Base-by-base conservation (phyloP, 768 basidiomycete genomes). In the Pilatotrama ljubarskyi region DNA sequence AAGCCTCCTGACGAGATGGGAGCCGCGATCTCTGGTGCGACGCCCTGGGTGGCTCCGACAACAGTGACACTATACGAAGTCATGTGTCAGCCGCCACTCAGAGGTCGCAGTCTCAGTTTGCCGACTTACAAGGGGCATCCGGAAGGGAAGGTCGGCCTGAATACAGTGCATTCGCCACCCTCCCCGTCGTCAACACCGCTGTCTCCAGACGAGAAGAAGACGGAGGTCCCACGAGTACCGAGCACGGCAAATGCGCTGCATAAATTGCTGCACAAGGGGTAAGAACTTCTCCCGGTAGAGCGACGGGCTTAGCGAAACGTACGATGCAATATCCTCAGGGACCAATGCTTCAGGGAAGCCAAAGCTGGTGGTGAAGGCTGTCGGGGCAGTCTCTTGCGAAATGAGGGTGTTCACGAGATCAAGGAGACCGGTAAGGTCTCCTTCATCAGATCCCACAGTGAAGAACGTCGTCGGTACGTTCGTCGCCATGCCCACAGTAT, bases 281-380 rank as follows among this genome's bases (percentile, higher is more conserved):
- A 3, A 36, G 4, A 26, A 8, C 11, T 32, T 3, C 56, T 78
- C 10, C 29, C 29, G 4, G 29, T 10, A 32, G 29, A 41, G 67
- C 4, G 79, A 64, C 51, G 83, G 65, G 66, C 76, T 80, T 64
- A 76, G 76, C 26, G 83, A 70, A 76, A 76, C 51, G 43, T 55
- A 36, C 57, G 26, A 40, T 15, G 51, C 59, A 7, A 60, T 32
- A 32, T 54, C 32, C 0, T 5, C n/a, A 20, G 25, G 26, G 20
- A 47, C 37, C 2, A 52, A 43, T 59, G 72, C 74, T 51, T 75
- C 63, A 25, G 60, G 53, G 24, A 90, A 87, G 6, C 71, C 73
- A 59, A 75, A 75, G 22, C 68, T 69, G 11, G 73, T 75, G n/a
- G 72, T 70, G 51, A 74, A 59, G 1, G 71, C 71, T n/a, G 69